Conservation (phyloP, 768 basidiomycete species). For the Hemileccinum impolitum region DNA sequence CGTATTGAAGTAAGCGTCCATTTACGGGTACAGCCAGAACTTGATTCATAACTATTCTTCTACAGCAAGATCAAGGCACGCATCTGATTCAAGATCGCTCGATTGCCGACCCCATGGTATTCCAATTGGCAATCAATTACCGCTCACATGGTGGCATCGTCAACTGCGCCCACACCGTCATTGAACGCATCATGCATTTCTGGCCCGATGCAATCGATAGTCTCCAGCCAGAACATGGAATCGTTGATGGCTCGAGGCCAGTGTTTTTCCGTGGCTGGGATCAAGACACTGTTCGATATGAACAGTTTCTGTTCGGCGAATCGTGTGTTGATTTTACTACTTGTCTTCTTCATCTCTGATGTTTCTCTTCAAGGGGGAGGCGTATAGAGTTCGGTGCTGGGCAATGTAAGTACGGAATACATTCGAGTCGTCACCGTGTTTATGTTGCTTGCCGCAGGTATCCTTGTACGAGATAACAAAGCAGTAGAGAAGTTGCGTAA, state of each 20-base stretch:
- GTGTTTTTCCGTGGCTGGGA: slow-evolving; percentile 54
- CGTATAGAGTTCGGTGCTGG: slow-evolving; percentile 59
- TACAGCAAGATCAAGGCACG: slow-evolving; percentile 21
- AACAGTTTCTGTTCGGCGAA: slow-evolving; percentile 55
- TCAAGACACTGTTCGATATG: slow-evolving; percentile 39
- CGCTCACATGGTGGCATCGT: slow-evolving; percentile 74
- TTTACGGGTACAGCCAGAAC: not conserved
- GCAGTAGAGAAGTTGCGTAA: slow-evolving; percentile 45
- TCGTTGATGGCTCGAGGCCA: slow-evolving; percentile 52
- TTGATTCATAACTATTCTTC: not conserved
- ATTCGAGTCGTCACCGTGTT: not conserved
- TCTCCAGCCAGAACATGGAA: slow-evolving; percentile 52
- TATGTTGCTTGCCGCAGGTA: slow-evolving; percentile 39
- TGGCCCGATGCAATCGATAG: slow-evolving; percentile 66
- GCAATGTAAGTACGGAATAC: slow-evolving; percentile 47
- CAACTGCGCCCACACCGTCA: slow-evolving; percentile 62
- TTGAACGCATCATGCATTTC: slow-evolving; percentile 56
- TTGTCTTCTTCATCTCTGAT: slow-evolving; percentile 6
- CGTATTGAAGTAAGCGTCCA: slow-evolving; percentile 49
- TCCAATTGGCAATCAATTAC: slow-evolving; percentile 63
- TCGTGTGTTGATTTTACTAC: slow-evolving; percentile 33
- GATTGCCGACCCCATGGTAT: slow-evolving; percentile 35
- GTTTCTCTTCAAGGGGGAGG: slow-evolving; percentile 34
- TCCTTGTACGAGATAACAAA: slow-evolving; percentile 61
- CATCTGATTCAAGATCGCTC: slow-evolving; percentile 11